Evolutionary conservation across 2,329 filamentous ascomycete species (phyloP), one percentile per base, ranked within the genome.

Genomic region (Septoria petroselini): DNA sequence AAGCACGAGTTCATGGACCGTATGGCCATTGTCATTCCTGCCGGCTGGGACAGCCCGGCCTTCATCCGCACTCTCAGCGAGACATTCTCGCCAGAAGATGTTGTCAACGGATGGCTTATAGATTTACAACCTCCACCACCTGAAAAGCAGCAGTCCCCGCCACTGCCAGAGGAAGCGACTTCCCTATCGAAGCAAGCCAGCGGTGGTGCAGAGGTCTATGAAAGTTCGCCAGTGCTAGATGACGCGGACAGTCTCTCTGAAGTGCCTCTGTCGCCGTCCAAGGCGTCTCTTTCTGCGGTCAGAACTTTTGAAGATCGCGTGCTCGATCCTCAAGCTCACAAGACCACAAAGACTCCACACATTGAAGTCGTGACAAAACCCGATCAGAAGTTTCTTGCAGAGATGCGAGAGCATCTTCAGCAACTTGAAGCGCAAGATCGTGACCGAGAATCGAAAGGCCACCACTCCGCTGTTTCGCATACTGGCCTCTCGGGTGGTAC

Each of bases 31-130:
- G 78, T 96, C 4, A 87, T 98, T 0, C 91, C 91, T 1, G 86
- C 91, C 12, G 96, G 96, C 68, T 98, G 93, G 93, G 93, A 98
- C 70, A 96, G 91, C 0, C 96, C 90, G 88, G 91, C 90, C 52
- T 98, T 97, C 71, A 96, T 98, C 53, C 81, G 91, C 34, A 89
- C 97, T 37, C 76, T 97, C 21, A 82, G 89, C 46, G 93, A 95
- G 65, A 88, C 85, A 0, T 97, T 97, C 62, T 89, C 97, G 59
- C 88, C 94, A 17, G 93, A 98, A 73, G 80, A 81, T 11, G 78
- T 95, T 35, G 93, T 88, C 61, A 80, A 83, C 51, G 87, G 84
- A 41, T 98, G 93, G 93, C 53, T 56, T 19, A 42, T 47, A 29
- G 64, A 67, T 48, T 53, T 67, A 7, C 55, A 59, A 37, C 55